phyloP scores from a whole-genome alignment of 805 yeast species.

The Hanseniaspora mollemarum region DNA sequence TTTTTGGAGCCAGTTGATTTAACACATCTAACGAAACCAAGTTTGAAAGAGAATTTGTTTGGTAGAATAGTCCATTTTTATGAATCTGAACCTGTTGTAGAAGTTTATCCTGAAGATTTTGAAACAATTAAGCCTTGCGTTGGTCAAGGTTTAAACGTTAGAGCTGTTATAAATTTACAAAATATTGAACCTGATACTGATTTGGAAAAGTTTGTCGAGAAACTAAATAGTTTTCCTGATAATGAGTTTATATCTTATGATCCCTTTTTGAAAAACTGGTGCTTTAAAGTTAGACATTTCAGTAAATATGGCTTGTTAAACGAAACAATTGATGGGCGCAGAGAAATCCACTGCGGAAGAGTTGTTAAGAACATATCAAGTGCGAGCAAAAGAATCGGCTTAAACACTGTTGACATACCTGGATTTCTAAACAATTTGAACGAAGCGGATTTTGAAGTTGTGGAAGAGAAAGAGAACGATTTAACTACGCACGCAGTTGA shows the following conservation, averaged over 20 bases:
- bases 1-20: slow-evolving; percentile 61
- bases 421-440: slow-evolving; percentile 3
- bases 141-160: slow-evolving; percentile 64
- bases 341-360: slow-evolving; percentile 13
- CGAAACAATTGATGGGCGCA: slow-evolving; percentile 27
- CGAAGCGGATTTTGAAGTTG: slow-evolving; percentile 15
- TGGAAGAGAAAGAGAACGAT: not conserved
- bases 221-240: slow-evolving; percentile 46
- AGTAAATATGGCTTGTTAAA: slow-evolving; percentile 86
- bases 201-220: slow-evolving; percentile 38
- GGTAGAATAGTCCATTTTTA: slow-evolving; percentile 39
- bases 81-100: slow-evolving; percentile 36
- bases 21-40: slow-evolving; percentile 36
- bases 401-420: not conserved
- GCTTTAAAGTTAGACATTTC: slow-evolving; percentile 78
- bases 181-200: slow-evolving; percentile 41
- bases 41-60: slow-evolving; percentile 30
- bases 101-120: slow-evolving; percentile 48
- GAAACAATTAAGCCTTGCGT: slow-evolving; percentile 39
- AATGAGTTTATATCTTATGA: slow-evolving; percentile 74
- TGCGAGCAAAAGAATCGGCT: not conserved
- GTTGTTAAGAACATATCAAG: not conserved
- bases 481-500: slow-evolving; percentile 13
- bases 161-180: slow-evolving; percentile 61
- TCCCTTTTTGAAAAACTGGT: slow-evolving; percentile 63